These are phyloP conservation scores for Sclerotinia trifoliorum DNA, from an alignment of 2,329 filamentous ascomycete genomes.

Conservation along the genomic window DNA sequence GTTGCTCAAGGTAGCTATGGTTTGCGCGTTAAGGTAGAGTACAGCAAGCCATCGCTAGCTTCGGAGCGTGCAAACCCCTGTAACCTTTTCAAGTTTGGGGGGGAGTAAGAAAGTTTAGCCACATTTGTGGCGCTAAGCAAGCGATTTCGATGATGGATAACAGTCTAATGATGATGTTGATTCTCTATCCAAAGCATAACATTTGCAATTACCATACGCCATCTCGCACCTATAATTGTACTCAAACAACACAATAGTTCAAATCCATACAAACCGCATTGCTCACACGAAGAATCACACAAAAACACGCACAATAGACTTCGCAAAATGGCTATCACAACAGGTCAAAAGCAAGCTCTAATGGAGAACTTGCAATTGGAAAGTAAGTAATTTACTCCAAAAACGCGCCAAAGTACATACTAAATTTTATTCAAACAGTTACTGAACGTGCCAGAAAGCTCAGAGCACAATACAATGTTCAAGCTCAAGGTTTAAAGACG, in stretches of 20 bases:
- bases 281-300: slow-evolving; percentile 43
- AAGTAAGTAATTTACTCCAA: slow-evolving; percentile 53
- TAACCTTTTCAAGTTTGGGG: not conserved
- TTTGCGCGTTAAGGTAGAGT: slow-evolving; percentile 24
- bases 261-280: slow-evolving; percentile 22
- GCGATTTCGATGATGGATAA: slow-evolving; percentile 8
- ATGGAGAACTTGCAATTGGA: slow-evolving; percentile 89
- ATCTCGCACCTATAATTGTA: not conserved
- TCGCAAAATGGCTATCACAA: slow-evolving; percentile 60
- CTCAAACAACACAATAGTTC: not conserved
- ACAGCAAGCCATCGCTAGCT: slow-evolving; percentile 13
- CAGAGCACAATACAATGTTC: slow-evolving; percentile 82
- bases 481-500: slow-evolving; percentile 79
- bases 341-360: slow-evolving; percentile 77
- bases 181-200: not conserved
- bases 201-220: not conserved
- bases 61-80: slow-evolving; percentile 11
- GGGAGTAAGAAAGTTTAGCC: not conserved
- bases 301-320: slow-evolving; percentile 33
- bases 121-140: slow-evolving; percentile 12
- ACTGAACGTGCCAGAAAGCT: slow-evolving; percentile 84
- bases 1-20: slow-evolving; percentile 24
- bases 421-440: slow-evolving; percentile 52
- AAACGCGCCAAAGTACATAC: slow-evolving; percentile 23
- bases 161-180: not conserved